Evolutionary conservation across 192 early-diverging fungal species (phyloP), one percentile per base, ranked within the genome.

Genomic region (Kappamyces sp.): DNA sequence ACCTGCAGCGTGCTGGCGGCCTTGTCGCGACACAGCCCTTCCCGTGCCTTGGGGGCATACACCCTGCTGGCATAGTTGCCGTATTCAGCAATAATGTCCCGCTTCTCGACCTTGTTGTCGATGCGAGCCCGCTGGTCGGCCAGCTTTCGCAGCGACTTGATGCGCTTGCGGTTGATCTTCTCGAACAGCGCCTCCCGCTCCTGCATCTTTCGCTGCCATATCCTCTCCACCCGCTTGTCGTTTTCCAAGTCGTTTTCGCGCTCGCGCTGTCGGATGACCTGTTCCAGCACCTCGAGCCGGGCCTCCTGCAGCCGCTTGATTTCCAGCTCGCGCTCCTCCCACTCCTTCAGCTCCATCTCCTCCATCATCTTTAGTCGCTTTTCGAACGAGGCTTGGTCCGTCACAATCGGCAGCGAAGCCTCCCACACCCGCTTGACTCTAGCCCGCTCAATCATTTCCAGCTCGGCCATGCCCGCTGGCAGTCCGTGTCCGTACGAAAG

Each of bases 371-470:
- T 69, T 54, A 83, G 59, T 7, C 81, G 53, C 39, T 61, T 52
- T 48, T 83, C 70, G 66, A 81, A 84, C 29, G 68, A 65, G 14
- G 66, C 75, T 54, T 77, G 64, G 58, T 84, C 79, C 1, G 69
- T 64, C 8, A 83, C 81, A 39, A 66, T 57, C 2, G 81, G 81
- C 29, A 84, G 54, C 41, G 66, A 65, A 7, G 66, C 71, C 40
- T 84, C 79, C 81, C 81, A 84, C 9, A 70, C 75, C 40, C 81
- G 57, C 54, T 84, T 84, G 15, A 72, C 60, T n/a, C 78, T 49
- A 1, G 81, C 81, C 2, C 81, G 55, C 57, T 83, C 81, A 60
- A 83, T 83, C 78, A 82, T 76, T 55, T 84, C 79, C 30, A 84
- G 64, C 39, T 84, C 81, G 22, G 75, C 69, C 40, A 69, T 59